phyloP scores from a whole-genome alignment of 106 monocot species.

The Narthecium ossifragum region DNA sequence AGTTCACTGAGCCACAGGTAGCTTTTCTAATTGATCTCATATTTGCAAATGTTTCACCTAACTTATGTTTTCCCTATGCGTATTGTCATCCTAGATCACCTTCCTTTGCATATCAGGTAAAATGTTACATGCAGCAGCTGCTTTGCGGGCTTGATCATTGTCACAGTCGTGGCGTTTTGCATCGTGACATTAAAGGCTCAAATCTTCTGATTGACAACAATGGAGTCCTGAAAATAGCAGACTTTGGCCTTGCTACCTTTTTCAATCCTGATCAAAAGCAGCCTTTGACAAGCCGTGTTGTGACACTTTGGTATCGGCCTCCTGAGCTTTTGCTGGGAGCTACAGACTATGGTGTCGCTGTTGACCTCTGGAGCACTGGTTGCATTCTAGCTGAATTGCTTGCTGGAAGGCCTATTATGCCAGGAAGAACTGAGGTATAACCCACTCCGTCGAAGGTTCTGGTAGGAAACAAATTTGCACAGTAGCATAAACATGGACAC shows the following conservation, averaged over 20 bases:
- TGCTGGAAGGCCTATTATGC: conserved; percentile 58
- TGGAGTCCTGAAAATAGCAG: conserved; percentile 51
- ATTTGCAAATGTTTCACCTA: too few species aligned
- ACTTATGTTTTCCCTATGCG: not conserved
- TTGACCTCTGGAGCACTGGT: conserved; percentile 64
- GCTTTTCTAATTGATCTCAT: too few species aligned
- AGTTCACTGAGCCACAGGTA: conserved; percentile 59
- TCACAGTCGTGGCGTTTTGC: conserved; percentile 48
- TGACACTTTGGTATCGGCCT: conserved; percentile 63
- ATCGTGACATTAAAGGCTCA: conserved; percentile 57
- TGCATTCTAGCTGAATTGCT: conserved; percentile 64
- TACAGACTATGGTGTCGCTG: conserved; percentile 44
- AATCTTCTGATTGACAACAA: conserved; percentile 55
- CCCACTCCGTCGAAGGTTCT: not conserved
- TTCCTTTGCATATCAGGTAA: conserved; percentile 35
- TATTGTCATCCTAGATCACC: not conserved
- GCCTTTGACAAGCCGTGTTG: conserved; percentile 56
- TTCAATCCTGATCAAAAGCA: conserved; percentile 34
- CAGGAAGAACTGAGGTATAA: conserved; percentile 63
- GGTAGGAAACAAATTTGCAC: too few species aligned
- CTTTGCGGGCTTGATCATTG: conserved; percentile 53
- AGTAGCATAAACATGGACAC: too few species aligned
- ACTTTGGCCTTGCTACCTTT: conserved; percentile 59
- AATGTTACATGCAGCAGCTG: conserved; percentile 59
- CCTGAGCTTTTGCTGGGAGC: conserved; percentile 62